Evolutionary conservation across 257 asterid genomes (phyloP).

Genomic region (Salvia miltiorrhiza): DNA sequence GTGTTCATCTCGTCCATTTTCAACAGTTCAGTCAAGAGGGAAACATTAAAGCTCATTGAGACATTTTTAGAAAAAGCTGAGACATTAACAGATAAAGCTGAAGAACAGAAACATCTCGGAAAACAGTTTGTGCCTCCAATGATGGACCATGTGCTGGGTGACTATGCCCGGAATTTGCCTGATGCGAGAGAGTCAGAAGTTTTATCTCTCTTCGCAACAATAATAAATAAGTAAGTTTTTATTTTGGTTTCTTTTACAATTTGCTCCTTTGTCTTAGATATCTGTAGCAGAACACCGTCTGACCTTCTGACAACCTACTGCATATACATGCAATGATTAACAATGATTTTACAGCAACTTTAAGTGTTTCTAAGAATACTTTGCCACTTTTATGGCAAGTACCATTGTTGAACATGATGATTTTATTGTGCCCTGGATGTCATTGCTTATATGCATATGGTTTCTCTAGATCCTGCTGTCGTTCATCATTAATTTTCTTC

Average conservation of each 20-base stretch:
- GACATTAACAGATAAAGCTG: constrained; percentile 83
- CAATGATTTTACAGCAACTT: not conserved
- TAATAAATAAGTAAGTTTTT: constrained; percentile 67
- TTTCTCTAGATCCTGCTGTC: constrained; percentile 12
- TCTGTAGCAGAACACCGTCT: not conserved
- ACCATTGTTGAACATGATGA: not conserved
- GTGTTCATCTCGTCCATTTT: not conserved
- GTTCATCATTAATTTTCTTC: not conserved
- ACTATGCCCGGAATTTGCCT: constrained; percentile 86
- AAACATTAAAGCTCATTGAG: constrained; percentile 82
- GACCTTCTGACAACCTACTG: not conserved
- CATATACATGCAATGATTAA: not conserved
- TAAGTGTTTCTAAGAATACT: not conserved
- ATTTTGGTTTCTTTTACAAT: not conserved
- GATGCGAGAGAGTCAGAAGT: constrained; percentile 99
- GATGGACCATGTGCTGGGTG: constrained; percentile 93
- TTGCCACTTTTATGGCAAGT: constrained; percentile 6
- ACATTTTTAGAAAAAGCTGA: constrained; percentile 88
- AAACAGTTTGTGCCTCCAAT: constrained; percentile 83
- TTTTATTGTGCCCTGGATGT: not conserved
- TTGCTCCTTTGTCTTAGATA: not conserved
- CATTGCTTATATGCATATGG: not conserved
- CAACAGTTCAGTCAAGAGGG: constrained; percentile 90
- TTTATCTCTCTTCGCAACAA: constrained; percentile 85
- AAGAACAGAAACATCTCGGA: constrained; percentile 78